Percentiles rank a stretch among this genome's conserved stretches.
Conservation (phyloP, 2,329 filamentous ascomycete genomes). For the Ceratocystiopsis sp. region DNA sequence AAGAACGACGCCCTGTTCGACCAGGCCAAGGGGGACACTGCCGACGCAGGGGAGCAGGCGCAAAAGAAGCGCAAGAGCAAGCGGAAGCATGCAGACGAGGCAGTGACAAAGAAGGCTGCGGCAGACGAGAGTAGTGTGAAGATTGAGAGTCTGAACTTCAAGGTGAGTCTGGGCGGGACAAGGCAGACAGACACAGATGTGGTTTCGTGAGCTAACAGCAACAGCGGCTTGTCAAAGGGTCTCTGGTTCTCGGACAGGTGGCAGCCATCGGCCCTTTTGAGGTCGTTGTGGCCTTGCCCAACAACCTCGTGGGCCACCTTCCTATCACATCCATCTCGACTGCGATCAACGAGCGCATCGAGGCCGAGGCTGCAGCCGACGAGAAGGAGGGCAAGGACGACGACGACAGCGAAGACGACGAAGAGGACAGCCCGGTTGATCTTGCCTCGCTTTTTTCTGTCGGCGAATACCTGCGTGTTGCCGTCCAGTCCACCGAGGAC, state of each 20-base stretch:
- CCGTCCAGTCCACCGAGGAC: slow-evolving; percentile 62
- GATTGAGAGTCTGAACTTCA: slow-evolving; percentile 79
- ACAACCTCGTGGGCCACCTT: slow-evolving; percentile 81
- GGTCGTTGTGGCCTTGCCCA: slow-evolving; percentile 69
- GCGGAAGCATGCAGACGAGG: slow-evolving; percentile 26
- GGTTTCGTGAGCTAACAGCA: neutral
- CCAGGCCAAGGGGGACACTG: slow-evolving; percentile 42
- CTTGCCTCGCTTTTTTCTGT: slow-evolving; percentile 58
- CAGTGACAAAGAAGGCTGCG: slow-evolving; percentile 32
- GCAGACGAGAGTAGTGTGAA: slow-evolving; percentile 40
- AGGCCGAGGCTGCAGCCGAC: slow-evolving; percentile 29
- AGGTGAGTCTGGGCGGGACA: slow-evolving; percentile 34
- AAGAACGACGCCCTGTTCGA: slow-evolving; percentile 86
- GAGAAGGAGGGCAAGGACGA: slow-evolving; percentile 18
- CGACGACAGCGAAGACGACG: neutral
- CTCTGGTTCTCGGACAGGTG: slow-evolving; percentile 74
- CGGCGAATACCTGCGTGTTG: slow-evolving; percentile 78
- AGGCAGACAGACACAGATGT: no score
- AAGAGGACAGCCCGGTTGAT: slow-evolving; percentile 42
- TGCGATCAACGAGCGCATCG: slow-evolving; percentile 56
- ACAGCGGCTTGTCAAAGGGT: slow-evolving; percentile 69
- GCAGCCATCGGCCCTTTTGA: slow-evolving; percentile 65
- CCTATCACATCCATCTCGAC: slow-evolving; percentile 86
- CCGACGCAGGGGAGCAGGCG: slow-evolving; percentile 29
- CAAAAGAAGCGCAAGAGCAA: slow-evolving; percentile 34